Conservation (phyloP, 2,329 filamentous ascomycete genomes). For the Lecanicillium sp. region DNA sequence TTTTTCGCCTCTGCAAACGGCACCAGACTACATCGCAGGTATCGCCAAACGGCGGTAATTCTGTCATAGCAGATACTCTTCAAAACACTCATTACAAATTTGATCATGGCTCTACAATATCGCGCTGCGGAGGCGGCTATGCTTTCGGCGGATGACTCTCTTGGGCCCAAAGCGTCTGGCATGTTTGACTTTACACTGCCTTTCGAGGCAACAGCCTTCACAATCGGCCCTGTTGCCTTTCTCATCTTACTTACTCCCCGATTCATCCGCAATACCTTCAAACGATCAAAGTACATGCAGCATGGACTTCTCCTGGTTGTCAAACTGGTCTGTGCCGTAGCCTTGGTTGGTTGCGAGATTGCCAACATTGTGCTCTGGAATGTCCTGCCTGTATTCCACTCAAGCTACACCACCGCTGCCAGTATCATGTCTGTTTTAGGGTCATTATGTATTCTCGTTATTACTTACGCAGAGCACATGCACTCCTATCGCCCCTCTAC, state of each 20-base stretch:
- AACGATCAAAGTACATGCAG: conserved; percentile 4
- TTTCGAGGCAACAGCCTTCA: conserved; percentile 6
- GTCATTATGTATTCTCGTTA: conserved; percentile 14
- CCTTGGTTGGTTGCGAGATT: conserved; percentile 11
- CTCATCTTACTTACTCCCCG: conserved; percentile 11
- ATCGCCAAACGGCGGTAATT: no score
- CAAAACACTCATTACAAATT: no score
- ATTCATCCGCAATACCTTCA: conserved; percentile 1
- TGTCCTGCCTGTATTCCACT: conserved; percentile 6
- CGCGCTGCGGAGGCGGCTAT: no score
- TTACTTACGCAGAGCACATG: conserved; percentile 26
- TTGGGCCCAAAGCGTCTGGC: conserved; percentile 5
- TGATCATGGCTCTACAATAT: no score
- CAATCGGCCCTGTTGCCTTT: conserved; percentile 5
- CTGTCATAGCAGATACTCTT: no score
- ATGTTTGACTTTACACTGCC: conserved; percentile 7
- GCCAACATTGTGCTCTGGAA: conserved; percentile 20
- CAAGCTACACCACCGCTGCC: conserved; percentile 20
- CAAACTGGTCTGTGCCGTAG: conserved; percentile 11
- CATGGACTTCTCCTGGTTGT: conserved; percentile 12
- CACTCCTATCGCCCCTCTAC: conserved; percentile 23
- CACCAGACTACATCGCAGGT: no score
- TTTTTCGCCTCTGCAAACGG: no score
- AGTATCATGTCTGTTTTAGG: conserved; percentile 18
- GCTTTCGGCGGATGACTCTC: conserved; percentile 1